Percentiles rank a stretch among this genome's conserved stretches.
phyloP scores from a whole-genome alignment of 2,329 filamentous ascomycete species.

The Annulohypoxylon truncatum region DNA sequence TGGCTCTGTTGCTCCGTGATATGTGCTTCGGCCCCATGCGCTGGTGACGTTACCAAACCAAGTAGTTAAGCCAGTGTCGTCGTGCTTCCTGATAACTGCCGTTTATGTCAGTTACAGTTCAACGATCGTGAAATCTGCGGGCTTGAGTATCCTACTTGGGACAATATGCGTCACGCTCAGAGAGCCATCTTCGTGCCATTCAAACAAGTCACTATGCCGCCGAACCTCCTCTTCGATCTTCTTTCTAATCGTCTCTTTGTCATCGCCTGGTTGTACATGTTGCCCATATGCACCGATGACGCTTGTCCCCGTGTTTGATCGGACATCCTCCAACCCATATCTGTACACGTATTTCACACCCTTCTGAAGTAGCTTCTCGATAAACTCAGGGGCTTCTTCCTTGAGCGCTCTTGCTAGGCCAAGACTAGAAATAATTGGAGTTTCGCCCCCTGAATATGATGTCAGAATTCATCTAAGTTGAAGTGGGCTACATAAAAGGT shows the following conservation, averaged over 20 bases:
- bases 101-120: background rate
- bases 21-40: slow-evolving; percentile 50
- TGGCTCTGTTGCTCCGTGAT: slow-evolving; percentile 50
- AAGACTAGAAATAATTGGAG: slow-evolving; percentile 51
- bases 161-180: slow-evolving; percentile 51
- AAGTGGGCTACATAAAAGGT: background rate
- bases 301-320: slow-evolving; percentile 51
- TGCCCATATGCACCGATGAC: slow-evolving; percentile 50
- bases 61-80: slow-evolving; percentile 44
- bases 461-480: background rate
- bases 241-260: slow-evolving; percentile 37
- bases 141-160: slow-evolving; percentile 41
- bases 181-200: slow-evolving; percentile 53
- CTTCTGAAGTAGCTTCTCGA: slow-evolving; percentile 44
- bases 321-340: slow-evolving; percentile 44
- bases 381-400: slow-evolving; percentile 47
- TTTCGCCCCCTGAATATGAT: slow-evolving; percentile 48
- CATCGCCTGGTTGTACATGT: slow-evolving; percentile 44
- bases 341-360: slow-evolving; percentile 51
- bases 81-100: slow-evolving; percentile 47
- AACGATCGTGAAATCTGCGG: too few species aligned
- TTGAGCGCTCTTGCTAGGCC: slow-evolving; percentile 46
- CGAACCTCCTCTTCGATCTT: slow-evolving; percentile 50
- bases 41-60: slow-evolving; percentile 54
- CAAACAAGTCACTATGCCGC: slow-evolving; percentile 50